These are phyloP conservation scores for Alternaria metachromatica DNA, from an alignment of 2,329 filamentous ascomycete genomes.

Conservation along the genomic window DNA sequence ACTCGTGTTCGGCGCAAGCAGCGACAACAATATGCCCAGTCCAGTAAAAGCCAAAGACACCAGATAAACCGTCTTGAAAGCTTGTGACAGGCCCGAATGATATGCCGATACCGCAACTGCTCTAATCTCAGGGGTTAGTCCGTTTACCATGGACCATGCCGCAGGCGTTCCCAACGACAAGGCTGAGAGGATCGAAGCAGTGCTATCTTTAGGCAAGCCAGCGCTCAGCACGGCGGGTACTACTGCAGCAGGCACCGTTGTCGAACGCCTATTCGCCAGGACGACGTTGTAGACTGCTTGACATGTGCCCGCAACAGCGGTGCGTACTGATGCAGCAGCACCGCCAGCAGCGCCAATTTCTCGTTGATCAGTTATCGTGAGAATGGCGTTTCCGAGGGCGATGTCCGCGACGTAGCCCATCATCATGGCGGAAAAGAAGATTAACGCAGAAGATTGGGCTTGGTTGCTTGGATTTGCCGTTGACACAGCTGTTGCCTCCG, in stretches of 20 bases:
- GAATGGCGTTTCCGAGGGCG: background rate
- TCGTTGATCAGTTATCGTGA: background rate
- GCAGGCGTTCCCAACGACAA: background rate
- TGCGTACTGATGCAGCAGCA: conserved; percentile 2
- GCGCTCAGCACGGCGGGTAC: background rate
- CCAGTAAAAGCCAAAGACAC: background rate
- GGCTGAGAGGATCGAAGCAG: background rate
- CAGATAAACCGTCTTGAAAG: background rate
- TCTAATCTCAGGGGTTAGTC: background rate
- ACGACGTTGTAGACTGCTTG: conserved; percentile 1
- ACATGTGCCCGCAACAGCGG: background rate
- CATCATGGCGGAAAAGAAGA: background rate
- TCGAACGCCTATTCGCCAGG: background rate
- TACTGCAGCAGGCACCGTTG: background rate
- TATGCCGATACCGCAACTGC: background rate
- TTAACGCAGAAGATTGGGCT: background rate
- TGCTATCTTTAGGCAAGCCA: background rate
- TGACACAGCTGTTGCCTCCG: background rate
- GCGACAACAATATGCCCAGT: background rate
- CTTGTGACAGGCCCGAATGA: background rate
- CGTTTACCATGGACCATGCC: background rate
- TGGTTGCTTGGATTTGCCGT: background rate
- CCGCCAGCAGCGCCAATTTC: conserved; percentile 3
- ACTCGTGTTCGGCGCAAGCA: background rate
- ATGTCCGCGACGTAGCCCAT: background rate